Evolutionary conservation across 345 rosid species (phyloP).

Genomic region (Ricinus communis): DNA sequence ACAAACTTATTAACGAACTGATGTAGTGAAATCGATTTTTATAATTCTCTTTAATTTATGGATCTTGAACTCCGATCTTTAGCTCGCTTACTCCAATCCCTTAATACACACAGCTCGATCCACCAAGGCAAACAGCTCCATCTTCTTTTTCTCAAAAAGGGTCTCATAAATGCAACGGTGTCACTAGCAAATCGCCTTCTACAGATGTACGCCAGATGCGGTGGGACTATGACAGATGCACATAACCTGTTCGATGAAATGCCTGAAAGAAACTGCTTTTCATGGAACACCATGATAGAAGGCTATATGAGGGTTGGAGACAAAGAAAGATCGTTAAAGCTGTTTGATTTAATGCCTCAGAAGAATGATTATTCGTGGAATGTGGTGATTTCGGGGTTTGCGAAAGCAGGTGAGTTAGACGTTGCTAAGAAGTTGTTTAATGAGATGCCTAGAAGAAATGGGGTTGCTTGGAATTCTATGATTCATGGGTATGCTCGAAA

Average conservation of each 20-base stretch:
- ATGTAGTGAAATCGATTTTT: no score
- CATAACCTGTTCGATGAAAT: conserved; percentile 65
- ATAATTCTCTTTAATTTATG: no score
- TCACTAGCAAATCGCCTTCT: conserved; percentile 59
- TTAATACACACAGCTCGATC: conserved; percentile 34
- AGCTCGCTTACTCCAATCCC: conserved; percentile 40
- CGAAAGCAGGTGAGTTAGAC: conserved; percentile 49
- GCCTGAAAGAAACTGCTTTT: conserved; percentile 58
- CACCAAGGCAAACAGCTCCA: conserved; percentile 55
- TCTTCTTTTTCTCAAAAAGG: conserved; percentile 53
- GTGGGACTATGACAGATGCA: conserved; percentile 37
- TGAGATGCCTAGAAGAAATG: conserved; percentile 65
- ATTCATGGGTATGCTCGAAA: conserved; percentile 52
- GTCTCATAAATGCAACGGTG: conserved; percentile 45
- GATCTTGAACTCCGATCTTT: conserved; percentile 26
- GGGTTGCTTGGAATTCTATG: conserved; percentile 54
- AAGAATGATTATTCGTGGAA: conserved; percentile 70
- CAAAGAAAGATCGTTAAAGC: conserved; percentile 32
- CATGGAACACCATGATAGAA: conserved; percentile 74
- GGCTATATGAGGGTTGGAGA: conserved; percentile 58
- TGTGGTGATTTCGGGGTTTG: conserved; percentile 62
- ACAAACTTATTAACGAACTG: no score
- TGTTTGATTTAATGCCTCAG: conserved; percentile 55
- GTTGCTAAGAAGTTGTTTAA: conserved; percentile 55
- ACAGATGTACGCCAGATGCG: conserved; percentile 42